Evolutionary conservation across 495 filamentous ascomycete species (phyloP), one percentile per base, ranked within the genome.

Genomic region (Podospora anserina): DNA sequence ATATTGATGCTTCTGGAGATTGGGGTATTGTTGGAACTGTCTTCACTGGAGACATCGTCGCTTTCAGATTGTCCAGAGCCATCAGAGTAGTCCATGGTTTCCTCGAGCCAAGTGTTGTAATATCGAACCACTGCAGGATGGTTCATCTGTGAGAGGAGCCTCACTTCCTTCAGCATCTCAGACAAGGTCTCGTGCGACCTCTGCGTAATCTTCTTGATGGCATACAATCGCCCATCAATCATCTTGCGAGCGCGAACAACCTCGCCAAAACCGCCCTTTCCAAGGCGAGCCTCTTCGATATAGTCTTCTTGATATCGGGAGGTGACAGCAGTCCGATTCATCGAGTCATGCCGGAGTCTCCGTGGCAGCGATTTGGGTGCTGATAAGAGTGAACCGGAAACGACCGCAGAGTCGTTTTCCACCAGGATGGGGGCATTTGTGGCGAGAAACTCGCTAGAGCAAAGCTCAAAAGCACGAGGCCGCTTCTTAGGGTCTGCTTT

Each of bases 201-300:
- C 69, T 94, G 90, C 26, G 88, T 92, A 65, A 99, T 96, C 74
- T 97, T 97, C 78, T 99, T 99, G 69, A 99, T 88, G 4, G 95
- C 95, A 83, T 99, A 99, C 13, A 96, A 87, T 64, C 91, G 90
- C 9, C 92, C 92, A 78, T 98, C 94, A 6, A 97, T 86, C 78
- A 93, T 96, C 73, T 97, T 96, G 66, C 96, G 86, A 6, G 95
- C 94, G 76, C 94, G 93, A 57, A 99, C 93, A n/a, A 99, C 95
- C 79, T 97, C 91, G 32, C 96, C 95, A 78, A 96, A 99, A 2
- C 94, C 96, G 18, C 95, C 95, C 78, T 92, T 95, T 28, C 96
- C 95, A 20, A 99, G 82, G 2, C 90, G 88, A 19, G 92, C 93
- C 68, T 92, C 88, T 78, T 98, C 94, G 23, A 91, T 89, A 75